phyloP scores from a whole-genome alignment of 306 rosid genomes.

The Cucumis cinereus region DNA sequence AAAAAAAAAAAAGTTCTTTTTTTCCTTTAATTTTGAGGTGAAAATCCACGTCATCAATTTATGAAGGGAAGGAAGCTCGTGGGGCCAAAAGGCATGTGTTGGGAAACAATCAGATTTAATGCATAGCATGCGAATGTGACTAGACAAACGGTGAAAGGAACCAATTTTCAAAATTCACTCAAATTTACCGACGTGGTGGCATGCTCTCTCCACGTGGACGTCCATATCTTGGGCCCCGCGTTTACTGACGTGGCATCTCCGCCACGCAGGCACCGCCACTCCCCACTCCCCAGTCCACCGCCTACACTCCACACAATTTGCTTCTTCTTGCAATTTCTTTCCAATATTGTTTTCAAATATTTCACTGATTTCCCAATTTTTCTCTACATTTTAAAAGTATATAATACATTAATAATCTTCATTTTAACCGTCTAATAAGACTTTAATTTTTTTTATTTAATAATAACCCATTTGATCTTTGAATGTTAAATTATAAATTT shows the following conservation, averaged over 20 bases:
- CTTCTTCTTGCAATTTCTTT: no score
- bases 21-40: neutral
- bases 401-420: no score
- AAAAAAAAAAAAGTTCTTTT: no score
- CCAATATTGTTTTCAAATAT: no score
- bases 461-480: no score
- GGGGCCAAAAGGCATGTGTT: conserved; percentile 2
- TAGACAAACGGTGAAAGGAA: conserved; percentile 5
- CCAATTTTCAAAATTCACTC: neutral
- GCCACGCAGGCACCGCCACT: neutral
- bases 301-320: no score
- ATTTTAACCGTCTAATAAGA: no score
- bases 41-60: neutral
- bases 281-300: neutral
- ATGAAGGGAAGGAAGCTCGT: neutral
- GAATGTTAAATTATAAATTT: no score
- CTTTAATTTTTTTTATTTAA: no score
- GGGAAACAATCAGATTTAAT: conserved; percentile 3
- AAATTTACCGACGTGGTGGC: neutral
- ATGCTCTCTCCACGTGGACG: conserved; percentile 6
- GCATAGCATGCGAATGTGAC: conserved; percentile 1
- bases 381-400: no score
- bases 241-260: neutral
- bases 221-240: neutral
- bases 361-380: no score